Percentiles rank a stretch among this genome's conserved stretches.
phyloP scores from a whole-genome alignment of 305 asterid genomes.

The Fraxinus velutina region DNA sequence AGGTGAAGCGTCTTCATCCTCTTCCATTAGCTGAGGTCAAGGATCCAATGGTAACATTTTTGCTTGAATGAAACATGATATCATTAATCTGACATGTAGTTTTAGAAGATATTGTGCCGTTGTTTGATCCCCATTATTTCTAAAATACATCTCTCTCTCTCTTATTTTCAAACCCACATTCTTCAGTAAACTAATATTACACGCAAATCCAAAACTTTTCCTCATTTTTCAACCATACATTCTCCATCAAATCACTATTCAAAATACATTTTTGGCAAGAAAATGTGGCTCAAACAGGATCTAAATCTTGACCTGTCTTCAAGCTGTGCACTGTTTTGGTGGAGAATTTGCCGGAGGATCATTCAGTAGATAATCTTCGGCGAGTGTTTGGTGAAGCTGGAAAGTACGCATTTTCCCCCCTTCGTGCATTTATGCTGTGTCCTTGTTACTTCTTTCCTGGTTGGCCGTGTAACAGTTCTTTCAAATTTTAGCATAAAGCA shows the following conservation, averaged over 20 bases:
- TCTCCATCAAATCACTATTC: too few species aligned
- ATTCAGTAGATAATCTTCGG: conserved; percentile 71
- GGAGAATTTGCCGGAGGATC: conserved; percentile 94
- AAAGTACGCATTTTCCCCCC: conserved; percentile 44
- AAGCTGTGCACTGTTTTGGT: conserved; percentile 91
- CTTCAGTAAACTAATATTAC: too few species aligned
- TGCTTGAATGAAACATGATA: conserved; percentile 1
- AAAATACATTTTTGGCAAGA: too few species aligned
- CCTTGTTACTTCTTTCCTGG: neutral
- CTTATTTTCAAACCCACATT: too few species aligned
- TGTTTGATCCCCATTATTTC: too few species aligned
- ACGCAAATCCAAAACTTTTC: too few species aligned
- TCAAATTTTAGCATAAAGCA: conserved; percentile 54
- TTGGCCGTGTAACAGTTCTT: conserved; percentile 9
- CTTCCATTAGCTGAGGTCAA: conserved; percentile 56
- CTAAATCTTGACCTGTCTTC: conserved; percentile 19
- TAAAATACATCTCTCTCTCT: too few species aligned
- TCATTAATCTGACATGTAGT: conserved; percentile 7
- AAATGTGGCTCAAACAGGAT: too few species aligned
- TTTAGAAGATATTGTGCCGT: neutral
- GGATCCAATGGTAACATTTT: conserved; percentile 70
- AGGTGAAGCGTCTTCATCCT: conserved; percentile 80
- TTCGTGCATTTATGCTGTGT: conserved; percentile 9
- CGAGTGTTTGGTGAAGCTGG: conserved; percentile 87
- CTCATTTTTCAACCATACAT: too few species aligned